Percentiles rank a stretch among this genome's conserved stretches.
phyloP scores from a whole-genome alignment of 345 rosid species.

The Moricandia arvensis region DNA sequence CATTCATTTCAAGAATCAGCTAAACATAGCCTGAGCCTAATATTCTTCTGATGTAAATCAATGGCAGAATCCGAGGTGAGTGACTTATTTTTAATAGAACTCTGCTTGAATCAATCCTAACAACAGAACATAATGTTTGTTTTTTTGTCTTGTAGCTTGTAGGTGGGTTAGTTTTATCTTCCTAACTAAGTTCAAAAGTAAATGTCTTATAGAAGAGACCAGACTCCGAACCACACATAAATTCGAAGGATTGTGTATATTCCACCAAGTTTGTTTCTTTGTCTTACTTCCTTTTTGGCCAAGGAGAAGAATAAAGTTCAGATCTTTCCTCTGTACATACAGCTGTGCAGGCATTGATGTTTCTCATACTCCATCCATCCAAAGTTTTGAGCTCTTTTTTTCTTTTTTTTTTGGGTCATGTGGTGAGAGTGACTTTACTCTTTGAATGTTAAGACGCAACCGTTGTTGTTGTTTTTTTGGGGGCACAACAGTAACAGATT shows the following conservation, averaged over 20 bases:
- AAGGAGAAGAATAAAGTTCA: not conserved
- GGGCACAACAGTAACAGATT: not conserved
- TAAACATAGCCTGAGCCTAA: not conserved
- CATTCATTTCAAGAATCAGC: constrained; percentile 4
- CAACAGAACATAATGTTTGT: not conserved
- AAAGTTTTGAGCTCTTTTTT: constrained; percentile 1
- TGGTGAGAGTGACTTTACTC: not conserved
- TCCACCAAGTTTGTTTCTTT: not conserved
- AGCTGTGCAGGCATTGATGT: constrained; percentile 1
- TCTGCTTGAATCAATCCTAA: not conserved
- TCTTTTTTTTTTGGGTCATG: not conserved
- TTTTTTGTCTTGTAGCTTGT: constrained; percentile 1
- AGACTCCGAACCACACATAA: not conserved
- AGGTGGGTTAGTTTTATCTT: constrained; percentile 11
- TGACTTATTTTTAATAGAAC: not conserved
- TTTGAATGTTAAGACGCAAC: not conserved
- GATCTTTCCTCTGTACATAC: constrained; percentile 1
- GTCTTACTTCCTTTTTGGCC: not conserved
- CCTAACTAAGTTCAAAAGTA: constrained; percentile 2
- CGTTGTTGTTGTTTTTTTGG: not conserved
- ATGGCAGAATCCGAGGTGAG: constrained; percentile 1
- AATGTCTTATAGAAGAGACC: not conserved
- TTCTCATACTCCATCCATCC: not conserved
- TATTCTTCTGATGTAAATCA: not conserved
- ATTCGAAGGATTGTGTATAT: not conserved